A percentile compares a stretch with the other conserved stretches of the same genome.
phyloP scores from a whole-genome alignment of 768 basidiomycete species.

The Rubroboletus satanas region DNA sequence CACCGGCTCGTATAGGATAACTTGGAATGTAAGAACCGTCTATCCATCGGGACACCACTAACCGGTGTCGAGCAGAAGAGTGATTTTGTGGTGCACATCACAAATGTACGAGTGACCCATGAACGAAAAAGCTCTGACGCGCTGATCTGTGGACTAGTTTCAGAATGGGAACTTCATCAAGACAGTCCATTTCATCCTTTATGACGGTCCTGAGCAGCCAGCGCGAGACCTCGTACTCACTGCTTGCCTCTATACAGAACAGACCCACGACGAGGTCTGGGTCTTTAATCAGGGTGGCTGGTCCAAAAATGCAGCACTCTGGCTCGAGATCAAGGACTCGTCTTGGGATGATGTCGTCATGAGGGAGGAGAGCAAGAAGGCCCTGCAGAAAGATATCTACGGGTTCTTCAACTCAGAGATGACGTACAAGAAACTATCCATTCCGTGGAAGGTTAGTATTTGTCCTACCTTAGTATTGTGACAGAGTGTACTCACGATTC shows the following conservation, averaged over 20 bases:
- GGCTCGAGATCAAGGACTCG: constrained; percentile 58
- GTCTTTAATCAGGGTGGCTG: constrained; percentile 72
- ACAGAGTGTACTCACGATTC: background rate
- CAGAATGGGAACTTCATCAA: constrained; percentile 18
- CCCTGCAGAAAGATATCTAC: constrained; percentile 67
- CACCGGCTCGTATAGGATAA: constrained; percentile 51
- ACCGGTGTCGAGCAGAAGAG: constrained; percentile 36
- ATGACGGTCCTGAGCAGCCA: constrained; percentile 55
- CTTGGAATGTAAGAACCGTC: constrained; percentile 51
- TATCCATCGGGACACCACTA: background rate
- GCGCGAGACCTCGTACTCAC: constrained; percentile 50
- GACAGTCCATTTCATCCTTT: constrained; percentile 49
- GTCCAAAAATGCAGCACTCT: constrained; percentile 59
- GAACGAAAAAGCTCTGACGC: background rate
- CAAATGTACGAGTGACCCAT: constrained; percentile 38
- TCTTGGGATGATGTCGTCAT: constrained; percentile 75
- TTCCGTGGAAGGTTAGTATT: constrained; percentile 73
- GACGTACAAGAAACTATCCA: constrained; percentile 67
- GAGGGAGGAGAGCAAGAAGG: constrained; percentile 62
- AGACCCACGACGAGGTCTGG: constrained; percentile 68
- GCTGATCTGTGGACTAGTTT: constrained; percentile 27
- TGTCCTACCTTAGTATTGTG: background rate
- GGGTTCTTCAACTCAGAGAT: constrained; percentile 77
- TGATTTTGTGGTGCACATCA: constrained; percentile 53
- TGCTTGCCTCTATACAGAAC: constrained; percentile 48